phyloP scores from a whole-genome alignment of 2,329 filamentous ascomycete genomes.

The Harringtonia aguacate region DNA sequence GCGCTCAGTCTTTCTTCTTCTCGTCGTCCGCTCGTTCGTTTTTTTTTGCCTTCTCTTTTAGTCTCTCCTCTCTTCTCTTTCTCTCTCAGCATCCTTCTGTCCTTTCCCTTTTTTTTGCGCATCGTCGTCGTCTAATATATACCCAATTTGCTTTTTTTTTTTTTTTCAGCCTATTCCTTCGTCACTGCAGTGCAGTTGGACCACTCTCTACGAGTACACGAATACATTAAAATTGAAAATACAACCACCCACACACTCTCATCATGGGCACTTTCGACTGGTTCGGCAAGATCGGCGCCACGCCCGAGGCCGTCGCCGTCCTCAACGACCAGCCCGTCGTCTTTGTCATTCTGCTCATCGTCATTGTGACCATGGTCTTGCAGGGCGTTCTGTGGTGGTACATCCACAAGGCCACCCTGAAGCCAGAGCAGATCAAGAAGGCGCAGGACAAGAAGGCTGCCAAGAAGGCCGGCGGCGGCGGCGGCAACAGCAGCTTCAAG shows the following conservation, averaged over 20 bases:
- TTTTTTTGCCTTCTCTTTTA: neutral
- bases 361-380: conserved; percentile 36
- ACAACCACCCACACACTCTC: neutral
- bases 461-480: neutral
- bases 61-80: neutral
- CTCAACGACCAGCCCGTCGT: conserved; percentile 51
- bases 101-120: neutral
- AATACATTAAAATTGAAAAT: too few species aligned
- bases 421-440: conserved; percentile 48
- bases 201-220: neutral
- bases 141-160: neutral
- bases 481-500: too few species aligned
- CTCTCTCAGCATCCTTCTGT: neutral
- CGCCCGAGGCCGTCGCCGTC: conserved; percentile 44
- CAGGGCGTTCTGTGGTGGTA: conserved; percentile 41
- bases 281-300: conserved; percentile 45
- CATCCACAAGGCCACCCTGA: conserved; percentile 49
- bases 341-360: conserved; percentile 45
- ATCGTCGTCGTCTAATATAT: too few species aligned
- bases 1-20: neutral
- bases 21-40: neutral
- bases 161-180: neutral
- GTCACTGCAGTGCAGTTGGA: conserved; percentile 1
- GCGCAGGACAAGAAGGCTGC: conserved; percentile 24
- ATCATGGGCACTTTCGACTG: conserved; percentile 42